Evolutionary conservation across 148 eudicot genomes (phyloP).

Genomic region (Heliosperma pusillum): DNA sequence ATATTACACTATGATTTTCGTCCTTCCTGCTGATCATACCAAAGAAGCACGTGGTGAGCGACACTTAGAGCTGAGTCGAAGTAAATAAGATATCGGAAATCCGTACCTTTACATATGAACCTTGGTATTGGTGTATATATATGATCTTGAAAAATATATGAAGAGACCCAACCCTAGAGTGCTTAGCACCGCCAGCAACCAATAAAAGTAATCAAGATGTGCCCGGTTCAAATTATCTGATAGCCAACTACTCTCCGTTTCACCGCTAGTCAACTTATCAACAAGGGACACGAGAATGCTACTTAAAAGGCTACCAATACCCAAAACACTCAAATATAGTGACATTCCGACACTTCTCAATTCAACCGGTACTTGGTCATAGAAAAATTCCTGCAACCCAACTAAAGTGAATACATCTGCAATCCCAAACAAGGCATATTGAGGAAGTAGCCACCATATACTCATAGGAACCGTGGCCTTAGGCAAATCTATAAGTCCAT

Average conservation of each 20-base stretch:
- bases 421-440: slow-evolving; percentile 45
- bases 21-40: too few relatives aligned
- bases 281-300: slow-evolving; percentile 46
- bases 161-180: too few relatives aligned
- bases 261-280: slow-evolving; percentile 36
- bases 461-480: slow-evolving; percentile 51
- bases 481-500: slow-evolving; percentile 46
- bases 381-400: slow-evolving; percentile 71
- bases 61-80: too few relatives aligned
- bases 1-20: too few relatives aligned
- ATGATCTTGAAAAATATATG: too few relatives aligned
- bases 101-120: too few relatives aligned
- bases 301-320: slow-evolving; percentile 57
- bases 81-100: too few relatives aligned
- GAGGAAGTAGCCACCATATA: slow-evolving; percentile 69
- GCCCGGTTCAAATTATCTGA: slow-evolving; percentile 43
- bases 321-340: slow-evolving; percentile 50
- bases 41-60: too few relatives aligned
- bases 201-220: slow-evolving; percentile 53
- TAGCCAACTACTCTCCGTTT: slow-evolving; percentile 39
- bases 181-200: slow-evolving; percentile 17
- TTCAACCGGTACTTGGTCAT: slow-evolving; percentile 51
- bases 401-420: slow-evolving; percentile 47
- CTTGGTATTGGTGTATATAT: too few relatives aligned
- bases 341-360: slow-evolving; percentile 56